phyloP scores from a whole-genome alignment of 345 rosid genomes.

The Excoecaria agallocha region DNA sequence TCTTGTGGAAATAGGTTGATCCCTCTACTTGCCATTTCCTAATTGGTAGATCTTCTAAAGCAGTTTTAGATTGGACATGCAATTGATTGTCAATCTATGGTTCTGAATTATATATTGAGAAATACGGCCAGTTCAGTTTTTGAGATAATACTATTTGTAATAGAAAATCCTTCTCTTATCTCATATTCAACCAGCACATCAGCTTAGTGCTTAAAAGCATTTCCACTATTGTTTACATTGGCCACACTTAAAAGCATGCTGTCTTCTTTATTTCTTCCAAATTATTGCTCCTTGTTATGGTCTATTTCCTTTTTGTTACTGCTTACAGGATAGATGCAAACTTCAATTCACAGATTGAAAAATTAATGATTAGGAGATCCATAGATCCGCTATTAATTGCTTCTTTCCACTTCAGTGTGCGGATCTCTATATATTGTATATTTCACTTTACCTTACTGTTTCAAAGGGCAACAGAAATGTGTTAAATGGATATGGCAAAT shows the following conservation, averaged over 20 bases:
- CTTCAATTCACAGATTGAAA: neutral
- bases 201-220: neutral
- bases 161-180: neutral
- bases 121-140: neutral
- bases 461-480: neutral
- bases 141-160: neutral
- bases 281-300: neutral
- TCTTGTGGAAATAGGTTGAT: neutral
- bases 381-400: neutral
- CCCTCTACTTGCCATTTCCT: neutral
- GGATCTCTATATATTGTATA: neutral
- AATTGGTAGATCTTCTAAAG: neutral
- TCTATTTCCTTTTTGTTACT: neutral
- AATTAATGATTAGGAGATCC: neutral
- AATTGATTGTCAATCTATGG: neutral
- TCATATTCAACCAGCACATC: neutral
- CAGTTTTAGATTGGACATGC: neutral
- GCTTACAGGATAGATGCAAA: neutral
- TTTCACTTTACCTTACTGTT: neutral
- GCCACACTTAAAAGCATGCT: neutral
- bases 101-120: neutral
- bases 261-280: neutral
- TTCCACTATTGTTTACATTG: neutral
- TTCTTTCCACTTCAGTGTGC: neutral
- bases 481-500: neutral